phyloP scores from a whole-genome alignment of 164 flowering plant species.

The Vitis cinerea region DNA sequence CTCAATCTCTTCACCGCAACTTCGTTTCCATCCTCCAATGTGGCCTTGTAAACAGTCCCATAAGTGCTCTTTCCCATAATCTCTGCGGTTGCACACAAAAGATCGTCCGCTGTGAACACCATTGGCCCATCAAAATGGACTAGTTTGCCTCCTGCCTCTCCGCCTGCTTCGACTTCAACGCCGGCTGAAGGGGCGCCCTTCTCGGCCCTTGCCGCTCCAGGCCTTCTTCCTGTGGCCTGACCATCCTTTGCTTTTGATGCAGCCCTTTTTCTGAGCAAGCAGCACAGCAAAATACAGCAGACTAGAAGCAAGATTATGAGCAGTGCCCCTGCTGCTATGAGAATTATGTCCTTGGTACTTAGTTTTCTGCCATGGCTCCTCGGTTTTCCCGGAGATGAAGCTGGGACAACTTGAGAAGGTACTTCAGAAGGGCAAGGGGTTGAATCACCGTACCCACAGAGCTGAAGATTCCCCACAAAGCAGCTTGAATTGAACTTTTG shows the following conservation, averaged over 20 bases:
- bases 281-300: conserved; percentile 65
- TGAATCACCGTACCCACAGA: conserved; percentile 72
- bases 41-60: conserved; percentile 93
- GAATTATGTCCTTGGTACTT: conserved; percentile 68
- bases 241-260: conserved; percentile 32
- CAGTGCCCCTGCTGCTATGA: conserved; percentile 69
- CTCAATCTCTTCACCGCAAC: conserved; percentile 93
- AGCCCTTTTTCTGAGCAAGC: conserved; percentile 58
- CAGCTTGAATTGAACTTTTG: conserved; percentile 76
- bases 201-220: conserved; percentile 12
- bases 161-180: conserved; percentile 49
- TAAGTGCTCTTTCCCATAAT: conserved; percentile 96
- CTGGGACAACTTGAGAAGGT: conserved; percentile 32
- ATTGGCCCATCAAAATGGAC: conserved; percentile 94
- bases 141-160: conserved; percentile 76
- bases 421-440: conserved; percentile 44
- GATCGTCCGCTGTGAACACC: conserved; percentile 89
- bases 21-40: conserved; percentile 79
- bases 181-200: conserved; percentile 29
- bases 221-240: conserved; percentile 5
- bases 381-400: conserved; percentile 17
- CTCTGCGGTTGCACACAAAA: conserved; percentile 94
- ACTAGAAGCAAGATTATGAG: conserved; percentile 52
- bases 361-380: conserved; percentile 32
- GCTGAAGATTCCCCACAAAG: conserved; percentile 79